Conservation (phyloP, 116 monocot genomes). For the Thalassia testudinum region DNA sequence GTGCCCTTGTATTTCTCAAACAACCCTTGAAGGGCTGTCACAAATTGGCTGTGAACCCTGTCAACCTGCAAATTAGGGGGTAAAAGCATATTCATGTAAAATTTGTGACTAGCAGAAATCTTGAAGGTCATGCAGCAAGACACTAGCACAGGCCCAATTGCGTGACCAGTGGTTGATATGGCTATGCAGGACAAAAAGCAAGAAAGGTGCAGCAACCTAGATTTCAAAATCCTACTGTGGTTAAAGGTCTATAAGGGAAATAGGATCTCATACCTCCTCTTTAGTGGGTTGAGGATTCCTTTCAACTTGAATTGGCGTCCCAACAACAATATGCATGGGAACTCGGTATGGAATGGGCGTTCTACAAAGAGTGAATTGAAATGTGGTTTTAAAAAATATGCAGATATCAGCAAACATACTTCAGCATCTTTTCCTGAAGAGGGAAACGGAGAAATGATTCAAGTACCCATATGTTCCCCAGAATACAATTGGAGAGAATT, state of each 20-base stretch:
- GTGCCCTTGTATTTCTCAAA: conserved; percentile 42
- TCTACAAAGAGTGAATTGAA: conserved; percentile 17
- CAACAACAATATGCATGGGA: conserved; percentile 90
- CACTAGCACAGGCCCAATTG: too few species aligned
- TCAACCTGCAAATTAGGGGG: conserved; percentile 27
- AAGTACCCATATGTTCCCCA: conserved; percentile 82
- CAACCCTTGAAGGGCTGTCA: conserved; percentile 34
- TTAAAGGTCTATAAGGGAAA: neutral
- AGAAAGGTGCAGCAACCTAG: too few species aligned
- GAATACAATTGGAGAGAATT: conserved; percentile 76
- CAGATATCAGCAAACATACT: too few species aligned
- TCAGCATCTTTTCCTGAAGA: too few species aligned
- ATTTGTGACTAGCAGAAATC: too few species aligned
- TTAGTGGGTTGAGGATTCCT: conserved; percentile 55
- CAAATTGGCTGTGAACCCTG: conserved; percentile 36
- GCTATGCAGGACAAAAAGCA: too few species aligned
- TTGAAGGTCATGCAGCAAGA: too few species aligned
- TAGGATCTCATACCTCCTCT: conserved; percentile 48
- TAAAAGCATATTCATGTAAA: neutral
- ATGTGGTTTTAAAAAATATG: too few species aligned
- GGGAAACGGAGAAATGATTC: neutral
- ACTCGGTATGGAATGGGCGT: conserved; percentile 63
- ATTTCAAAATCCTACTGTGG: too few species aligned
- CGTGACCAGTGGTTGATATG: too few species aligned
- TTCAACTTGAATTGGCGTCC: conserved; percentile 57